Evolutionary conservation across 805 yeast genomes (phyloP), one percentile per base, ranked within the genome.

Genomic region (Saturnispora diversa): DNA sequence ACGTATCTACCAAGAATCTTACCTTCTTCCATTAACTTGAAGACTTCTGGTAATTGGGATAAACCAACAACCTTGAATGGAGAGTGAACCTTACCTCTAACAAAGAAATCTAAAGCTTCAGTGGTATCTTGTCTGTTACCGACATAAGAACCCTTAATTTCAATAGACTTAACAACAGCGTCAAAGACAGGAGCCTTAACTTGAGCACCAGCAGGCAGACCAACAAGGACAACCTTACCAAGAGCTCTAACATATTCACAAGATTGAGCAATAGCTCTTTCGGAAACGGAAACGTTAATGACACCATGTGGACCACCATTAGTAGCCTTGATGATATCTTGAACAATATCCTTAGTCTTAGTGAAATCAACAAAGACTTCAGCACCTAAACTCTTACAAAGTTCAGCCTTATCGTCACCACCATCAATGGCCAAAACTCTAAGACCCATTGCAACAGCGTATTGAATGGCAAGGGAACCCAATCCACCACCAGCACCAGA

Each of bases 91-190:
- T 74, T 64, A 42, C 86, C 86, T 62, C 84, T 70, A 44, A 69
- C 46, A 58, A 77, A 80, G 70, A 80, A 79, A 53, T 80, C 84
- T 43, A 80, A 57, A 35, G 86, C 86, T 63, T 80, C 87, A 48
- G 80, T 73, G 50, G 90, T 75, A 65, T 85, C 95, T 50, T 82
- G 81, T 66, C 94, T 80, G 76, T 83, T 83, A 54, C 94, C 95
- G 48, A 84, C 94, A 59, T 82, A 82, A 39, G 94, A 83, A 53
- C 92, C 94, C 61, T 70, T 75, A 58, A 84, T 79, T 56, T 69
- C 68, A 60, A 81, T 68, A 44, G 84, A 75, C 65, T 74, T 80
- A 51, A 81, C 79, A 45, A 84, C 94, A 39, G 82, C 76, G 49
- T 70, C 66, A 68, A 84, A 80, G 41, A 85, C 85, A 43, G 75